Percentiles rank a stretch among this genome's conserved stretches.
phyloP scores from a whole-genome alignment of 805 yeast species.

The Hanseniaspora pseudoguilliermondii region DNA sequence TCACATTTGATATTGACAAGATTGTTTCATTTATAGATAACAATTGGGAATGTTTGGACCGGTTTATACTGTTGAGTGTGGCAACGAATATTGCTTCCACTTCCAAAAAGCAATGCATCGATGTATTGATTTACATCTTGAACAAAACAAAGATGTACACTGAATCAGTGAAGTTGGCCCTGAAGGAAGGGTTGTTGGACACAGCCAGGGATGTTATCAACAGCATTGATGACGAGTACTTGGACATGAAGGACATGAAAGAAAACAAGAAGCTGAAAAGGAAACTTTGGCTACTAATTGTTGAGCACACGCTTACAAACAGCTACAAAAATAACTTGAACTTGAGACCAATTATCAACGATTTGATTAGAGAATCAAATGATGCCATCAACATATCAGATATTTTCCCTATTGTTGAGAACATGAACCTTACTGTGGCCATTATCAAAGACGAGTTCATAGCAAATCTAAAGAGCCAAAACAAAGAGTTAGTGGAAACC shows the following conservation, averaged over 20 bases:
- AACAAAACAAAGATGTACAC: constrained; percentile 57
- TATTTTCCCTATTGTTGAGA: constrained; percentile 71
- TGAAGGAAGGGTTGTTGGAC: constrained; percentile 46
- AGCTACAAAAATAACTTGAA: constrained; percentile 14
- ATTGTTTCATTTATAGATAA: constrained; percentile 40
- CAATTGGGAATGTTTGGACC: constrained; percentile 35
- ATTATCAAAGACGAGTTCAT: constrained; percentile 76
- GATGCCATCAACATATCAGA: constrained; percentile 60
- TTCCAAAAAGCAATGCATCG: constrained; percentile 33
- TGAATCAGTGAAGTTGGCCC: constrained; percentile 67
- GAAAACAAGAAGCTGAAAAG: constrained; percentile 36
- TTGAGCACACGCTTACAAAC: constrained; percentile 23
- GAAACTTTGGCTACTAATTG: constrained; percentile 58
- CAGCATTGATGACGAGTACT: constrained; percentile 15
- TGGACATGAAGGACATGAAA: constrained; percentile 30
- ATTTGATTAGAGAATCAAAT: constrained; percentile 33
- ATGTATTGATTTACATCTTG: constrained; percentile 62
- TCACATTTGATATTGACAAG: constrained; percentile 32
- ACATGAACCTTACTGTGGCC: constrained; percentile 57
- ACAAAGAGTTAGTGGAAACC: constrained; percentile 48
- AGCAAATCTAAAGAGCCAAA: constrained; percentile 61
- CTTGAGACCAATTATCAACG: constrained; percentile 25
- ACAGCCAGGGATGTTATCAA: constrained; percentile 41
- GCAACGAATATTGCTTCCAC: constrained; percentile 58
- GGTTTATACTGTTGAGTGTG: constrained; percentile 61